A percentile compares a stretch with the other conserved stretches of the same genome.
These are phyloP conservation scores for Candida albicans DNA, from an alignment of 1,139 yeast genomes.

Conservation along the genomic window DNA sequence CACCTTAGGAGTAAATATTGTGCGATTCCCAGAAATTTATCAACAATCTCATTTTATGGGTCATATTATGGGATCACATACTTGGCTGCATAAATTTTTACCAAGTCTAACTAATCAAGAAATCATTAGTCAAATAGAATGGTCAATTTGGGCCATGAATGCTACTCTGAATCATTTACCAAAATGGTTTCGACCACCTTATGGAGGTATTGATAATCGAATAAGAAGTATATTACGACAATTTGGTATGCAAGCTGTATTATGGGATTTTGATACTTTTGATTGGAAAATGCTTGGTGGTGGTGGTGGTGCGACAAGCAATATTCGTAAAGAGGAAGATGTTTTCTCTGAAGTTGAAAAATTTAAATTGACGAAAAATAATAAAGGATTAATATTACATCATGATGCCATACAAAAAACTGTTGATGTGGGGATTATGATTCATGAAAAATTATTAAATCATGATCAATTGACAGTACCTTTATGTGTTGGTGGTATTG, in stretches of 20 bases:
- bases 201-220: constrained; percentile 89
- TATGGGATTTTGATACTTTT: constrained; percentile 91
- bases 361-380: constrained; percentile 47
- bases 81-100: constrained; percentile 88
- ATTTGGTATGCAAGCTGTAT: constrained; percentile 82
- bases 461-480: constrained; percentile 73
- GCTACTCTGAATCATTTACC: constrained; percentile 91
- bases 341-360: constrained; percentile 54
- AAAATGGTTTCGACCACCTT: constrained; percentile 94
- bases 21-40: constrained; percentile 74
- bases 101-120: constrained; percentile 78
- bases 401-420: constrained; percentile 75
- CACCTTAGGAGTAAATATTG: constrained; percentile 79
- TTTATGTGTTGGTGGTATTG: constrained; percentile 71
- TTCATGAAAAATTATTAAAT: constrained; percentile 46
- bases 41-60: constrained; percentile 56
- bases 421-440: constrained; percentile 65
- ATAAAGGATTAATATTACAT: constrained; percentile 71
- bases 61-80: constrained; percentile 83
- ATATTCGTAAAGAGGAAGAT: constrained; percentile 43
- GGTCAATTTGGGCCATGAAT: constrained; percentile 98
- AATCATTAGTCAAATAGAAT: constrained; percentile 83
- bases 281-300: constrained; percentile 75
- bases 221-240: constrained; percentile 76
- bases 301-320: constrained; percentile 3